Base-by-base conservation (phyloP, 306 rosid genomes). In the Hippophae tibetana region DNA sequence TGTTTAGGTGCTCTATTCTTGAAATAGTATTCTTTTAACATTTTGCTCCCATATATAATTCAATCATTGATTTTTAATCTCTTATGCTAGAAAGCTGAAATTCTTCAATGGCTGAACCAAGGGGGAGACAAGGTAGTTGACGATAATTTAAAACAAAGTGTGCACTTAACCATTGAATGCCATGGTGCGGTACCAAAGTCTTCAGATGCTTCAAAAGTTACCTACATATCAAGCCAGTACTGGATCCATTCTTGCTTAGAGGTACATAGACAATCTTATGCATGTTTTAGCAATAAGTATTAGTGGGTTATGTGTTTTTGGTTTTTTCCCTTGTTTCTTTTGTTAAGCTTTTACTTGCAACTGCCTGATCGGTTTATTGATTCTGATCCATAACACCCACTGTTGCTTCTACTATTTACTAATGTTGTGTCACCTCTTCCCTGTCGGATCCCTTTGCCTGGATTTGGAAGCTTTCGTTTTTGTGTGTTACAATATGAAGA, bases 401-500 rank as follows among this genome's bases (percentile, higher is more conserved):
- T 47, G 5, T 47, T 47, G 10, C 13, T 10, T 47, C 8, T 47
- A 13, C 50, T 47, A 7, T 9, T 47, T 10, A 9, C 13, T 47
- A 1, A 9, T 47, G 13, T 31, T 31, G 5, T 31, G 38, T 31
- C 38, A 69, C 98, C 98, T 56, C 96, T 92, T 75, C 89, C 96
- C 54, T 87, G 98, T 65, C 10, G 8, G 47, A 68, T 82, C 64
- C 98, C 98, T 58, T 81, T 92, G 79, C 84, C 83, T 63, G 98
- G 93, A 59, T 85, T 85, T 71, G 82, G 85, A 82, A 78, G 73
- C 48, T 75, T 83, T 56, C 76, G 95, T 60, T 87, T 92, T 73
- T 92, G 95, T 75, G 88, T 85, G 76, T 87, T 96, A 43, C 98
- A 87, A 79, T 92, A 92, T 47, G 89, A 87, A 61, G 93, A 78